Evolutionary conservation across 768 basidiomycete genomes (phyloP).

Genomic region (Boletus edulis): DNA sequence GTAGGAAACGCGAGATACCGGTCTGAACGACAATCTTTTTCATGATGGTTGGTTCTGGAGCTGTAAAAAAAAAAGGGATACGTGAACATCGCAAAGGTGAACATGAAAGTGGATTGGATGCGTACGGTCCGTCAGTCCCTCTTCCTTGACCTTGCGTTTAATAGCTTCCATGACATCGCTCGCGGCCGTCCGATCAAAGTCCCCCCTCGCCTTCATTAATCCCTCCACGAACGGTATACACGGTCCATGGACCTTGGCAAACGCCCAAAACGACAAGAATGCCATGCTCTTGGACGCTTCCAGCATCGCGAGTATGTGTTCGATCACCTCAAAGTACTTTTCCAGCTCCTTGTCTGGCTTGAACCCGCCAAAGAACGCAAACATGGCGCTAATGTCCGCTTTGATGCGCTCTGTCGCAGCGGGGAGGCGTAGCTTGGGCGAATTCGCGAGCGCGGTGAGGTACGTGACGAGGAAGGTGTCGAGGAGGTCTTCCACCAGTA

Average conservation of each 20-base stretch:
- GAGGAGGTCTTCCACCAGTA: slow-evolving; percentile 89
- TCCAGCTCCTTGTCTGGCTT: slow-evolving; percentile 82
- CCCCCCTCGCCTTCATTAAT: slow-evolving; percentile 84
- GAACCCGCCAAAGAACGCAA: slow-evolving; percentile 76
- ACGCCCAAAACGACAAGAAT: slow-evolving; percentile 91
- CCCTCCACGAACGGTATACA: slow-evolving; percentile 90
- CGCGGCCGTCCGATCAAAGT: slow-evolving; percentile 85
- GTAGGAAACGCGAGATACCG: slow-evolving; percentile 72
- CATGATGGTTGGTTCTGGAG: slow-evolving; percentile 85
- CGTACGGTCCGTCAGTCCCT: slow-evolving; percentile 79
- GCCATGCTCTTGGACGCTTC: slow-evolving; percentile 86
- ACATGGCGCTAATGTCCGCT: slow-evolving; percentile 74
- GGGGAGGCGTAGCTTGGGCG: slow-evolving; percentile 85
- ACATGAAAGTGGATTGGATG: slow-evolving; percentile 12
- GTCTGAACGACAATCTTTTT: slow-evolving; percentile 82
- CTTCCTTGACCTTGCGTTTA: slow-evolving; percentile 90
- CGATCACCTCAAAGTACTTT: slow-evolving; percentile 79
- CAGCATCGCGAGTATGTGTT: slow-evolving; percentile 76
- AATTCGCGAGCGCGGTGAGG: slow-evolving; percentile 81
- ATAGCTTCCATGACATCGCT: slow-evolving; percentile 93
- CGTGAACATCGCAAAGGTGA: background rate
- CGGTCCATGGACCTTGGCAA: slow-evolving; percentile 92
- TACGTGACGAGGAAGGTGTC: slow-evolving; percentile 89
- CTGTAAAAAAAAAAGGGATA: slow-evolving; percentile 35
- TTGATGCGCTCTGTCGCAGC: slow-evolving; percentile 80